phyloP scores from a whole-genome alignment of 441 rosid species.

The Omphalea diandra region DNA sequence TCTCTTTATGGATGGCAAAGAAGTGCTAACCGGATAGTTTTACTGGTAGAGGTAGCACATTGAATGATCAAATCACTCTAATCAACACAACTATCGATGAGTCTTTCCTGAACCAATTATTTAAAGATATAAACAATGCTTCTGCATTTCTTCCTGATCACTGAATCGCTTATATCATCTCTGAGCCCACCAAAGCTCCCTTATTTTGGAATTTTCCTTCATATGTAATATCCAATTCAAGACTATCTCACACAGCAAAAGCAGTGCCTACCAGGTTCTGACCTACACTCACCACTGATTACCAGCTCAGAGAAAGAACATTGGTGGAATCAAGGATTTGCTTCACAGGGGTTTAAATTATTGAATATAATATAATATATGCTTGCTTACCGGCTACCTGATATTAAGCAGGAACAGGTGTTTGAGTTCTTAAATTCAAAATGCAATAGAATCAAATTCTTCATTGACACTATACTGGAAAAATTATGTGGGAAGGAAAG shows the following conservation, averaged over 20 bases:
- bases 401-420: not conserved
- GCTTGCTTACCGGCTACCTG: constrained; percentile 5
- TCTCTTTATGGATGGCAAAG: not conserved
- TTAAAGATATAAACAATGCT: not conserved
- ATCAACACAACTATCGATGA: constrained; percentile 22
- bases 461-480: no score
- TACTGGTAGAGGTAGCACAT: not conserved
- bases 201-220: constrained; percentile 5
- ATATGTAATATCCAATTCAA: not conserved
- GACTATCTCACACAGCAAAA: not conserved
- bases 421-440: not conserved
- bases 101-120: constrained; percentile 4
- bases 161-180: not conserved
- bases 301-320: not conserved
- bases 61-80: constrained; percentile 36
- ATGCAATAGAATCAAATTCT: constrained; percentile 1
- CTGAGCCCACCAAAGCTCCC: not conserved
- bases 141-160: constrained; percentile 7
- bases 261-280: not conserved
- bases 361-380: not conserved
- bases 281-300: not conserved
- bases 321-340: constrained; percentile 20
- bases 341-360: constrained; percentile 13
- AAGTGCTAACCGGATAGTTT: not conserved
- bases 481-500: no score